phyloP scores from a whole-genome alignment of 1,284 basidiomycete genomes.

The Ganoderma resinaceum region DNA sequence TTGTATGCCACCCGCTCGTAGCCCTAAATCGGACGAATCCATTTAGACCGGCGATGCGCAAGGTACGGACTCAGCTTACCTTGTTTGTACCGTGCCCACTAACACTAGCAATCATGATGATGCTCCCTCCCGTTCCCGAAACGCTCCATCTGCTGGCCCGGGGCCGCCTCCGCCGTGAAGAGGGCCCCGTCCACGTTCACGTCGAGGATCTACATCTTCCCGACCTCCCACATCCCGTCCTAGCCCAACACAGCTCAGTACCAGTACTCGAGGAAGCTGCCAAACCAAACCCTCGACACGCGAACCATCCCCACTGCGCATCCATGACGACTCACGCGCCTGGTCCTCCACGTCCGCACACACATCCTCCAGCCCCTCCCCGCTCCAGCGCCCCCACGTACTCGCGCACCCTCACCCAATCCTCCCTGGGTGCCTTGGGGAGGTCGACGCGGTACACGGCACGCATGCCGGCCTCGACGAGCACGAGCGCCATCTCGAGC shows the following conservation, averaged over 20 bases:
- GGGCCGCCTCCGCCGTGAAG: slow-evolving; percentile 81
- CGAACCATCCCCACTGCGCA: too few species aligned
- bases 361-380: slow-evolving; percentile 74
- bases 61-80: slow-evolving; percentile 27
- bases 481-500: slow-evolving; percentile 73
- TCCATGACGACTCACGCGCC: slow-evolving; percentile 18
- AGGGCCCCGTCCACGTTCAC: slow-evolving; percentile 82
- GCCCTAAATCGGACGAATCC: neutral
- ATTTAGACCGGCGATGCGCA: too few species aligned
- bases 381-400: too few species aligned
- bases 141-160: slow-evolving; percentile 76
- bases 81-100: slow-evolving; percentile 79
- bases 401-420: slow-evolving; percentile 66
- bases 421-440: slow-evolving; percentile 64
- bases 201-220: slow-evolving; percentile 66
- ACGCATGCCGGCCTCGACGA: slow-evolving; percentile 80
- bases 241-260: too few species aligned
- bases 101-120: slow-evolving; percentile 87
- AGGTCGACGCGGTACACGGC: slow-evolving; percentile 82
- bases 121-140: slow-evolving; percentile 77
- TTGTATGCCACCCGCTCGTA: slow-evolving; percentile 63
- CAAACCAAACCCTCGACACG: too few species aligned
- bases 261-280: too few species aligned
- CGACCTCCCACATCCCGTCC: slow-evolving; percentile 57
- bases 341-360: slow-evolving; percentile 73